Evolutionary conservation across 2,329 filamentous ascomycete species (phyloP), one percentile per base, ranked within the genome.

Genomic region (Didymella segeticola): DNA sequence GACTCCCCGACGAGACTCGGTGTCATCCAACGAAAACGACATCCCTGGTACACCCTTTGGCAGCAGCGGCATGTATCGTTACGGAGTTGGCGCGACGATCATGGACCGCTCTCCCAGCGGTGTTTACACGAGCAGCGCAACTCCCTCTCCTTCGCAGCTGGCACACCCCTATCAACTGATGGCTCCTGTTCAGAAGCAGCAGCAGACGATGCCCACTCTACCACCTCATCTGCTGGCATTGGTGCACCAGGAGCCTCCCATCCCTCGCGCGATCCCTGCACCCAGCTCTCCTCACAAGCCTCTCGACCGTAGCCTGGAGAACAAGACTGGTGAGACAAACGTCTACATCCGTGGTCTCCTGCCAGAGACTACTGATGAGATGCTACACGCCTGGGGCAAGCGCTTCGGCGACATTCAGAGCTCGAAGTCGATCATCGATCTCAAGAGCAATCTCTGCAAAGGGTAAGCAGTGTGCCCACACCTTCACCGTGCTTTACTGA

Each of bases 401-500:
- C 90, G 93, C 43, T 99, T 98, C 71, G 96, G 95, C 34, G 87
- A 89, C 56, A 95, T 99, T 53, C 91, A 96, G 78, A 96, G 93
- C 62, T 97, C 92, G 70, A 99, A 99, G 82, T 95, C 96, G 12
- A 99, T 99, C 78, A 96, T 99, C 69, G 96, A 99, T 78, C 89
- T 93, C 46, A 88, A 89, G 63, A 96, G 91, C 42, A 91, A 92
- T 56, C 88, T 92, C 60, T 99, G 95, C 85, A 99, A 99, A 79
- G 95, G 95, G 95, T 96, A 79, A 68, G 54, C 51, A 33, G 41
- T 36, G 12, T 27, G 9, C 22, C n/a, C 30, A 23, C 1, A 2
- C 23, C 12, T 34, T n/a, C 20, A 36, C 4, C 29, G 20, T 5
- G 25, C 39, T 27, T 3, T 26, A 34, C 52, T 68, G 31, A 70